Base-by-base conservation (phyloP, 148 eudicot species). In the Heliosperma pusillum region DNA sequence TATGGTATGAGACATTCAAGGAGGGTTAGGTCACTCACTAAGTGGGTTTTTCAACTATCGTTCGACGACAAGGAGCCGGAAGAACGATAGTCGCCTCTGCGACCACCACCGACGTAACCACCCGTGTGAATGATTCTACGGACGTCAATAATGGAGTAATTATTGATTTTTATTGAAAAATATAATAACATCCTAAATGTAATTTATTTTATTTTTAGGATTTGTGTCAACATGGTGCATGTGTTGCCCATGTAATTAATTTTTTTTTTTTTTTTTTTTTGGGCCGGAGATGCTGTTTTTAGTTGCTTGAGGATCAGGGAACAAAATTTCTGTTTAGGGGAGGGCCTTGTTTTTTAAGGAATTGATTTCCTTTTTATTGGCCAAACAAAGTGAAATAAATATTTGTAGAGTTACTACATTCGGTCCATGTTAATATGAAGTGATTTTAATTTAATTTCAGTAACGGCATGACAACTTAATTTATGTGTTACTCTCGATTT, bases 1-100 rank as follows among this genome's bases (percentile, higher is more conserved):
- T 16, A 50, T 66, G 70, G 77, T 0, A 42, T 33, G 74, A 78
- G 80, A 29, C 68, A 78, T 61, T 82, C 87, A 11, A 78, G 81
- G 53, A 82, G 89, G 65, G 56, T 63, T 16, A 78, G 81, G 76
- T 88, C 90, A 60, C 77, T 90, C 69, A 66, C 89, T 27, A 90
- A 82, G 72, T 88, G 96, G 96, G 92, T 90, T 88, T 87, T 87
- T 77, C 86, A 87, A n/a, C 83, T 91, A 74, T 91, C 98, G 47
- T 85, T 90, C 65, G 77, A 82, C 57, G 83, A 77, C 4, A 81
- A 74, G 21, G 80, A 53, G 66, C 78, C 83, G 5, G 84, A 84
- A 26, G 84, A 78, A 71, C 84, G 87, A 42, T 79, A 80, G 72
- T 45, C 62, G 50, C 24, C 11, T 40, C 27, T 25, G 25, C 6